A percentile compares a stretch with the other conserved stretches of the same genome.
Conservation (phyloP, 2,329 filamentous ascomycete genomes). For the Clonostachys rosea region DNA sequence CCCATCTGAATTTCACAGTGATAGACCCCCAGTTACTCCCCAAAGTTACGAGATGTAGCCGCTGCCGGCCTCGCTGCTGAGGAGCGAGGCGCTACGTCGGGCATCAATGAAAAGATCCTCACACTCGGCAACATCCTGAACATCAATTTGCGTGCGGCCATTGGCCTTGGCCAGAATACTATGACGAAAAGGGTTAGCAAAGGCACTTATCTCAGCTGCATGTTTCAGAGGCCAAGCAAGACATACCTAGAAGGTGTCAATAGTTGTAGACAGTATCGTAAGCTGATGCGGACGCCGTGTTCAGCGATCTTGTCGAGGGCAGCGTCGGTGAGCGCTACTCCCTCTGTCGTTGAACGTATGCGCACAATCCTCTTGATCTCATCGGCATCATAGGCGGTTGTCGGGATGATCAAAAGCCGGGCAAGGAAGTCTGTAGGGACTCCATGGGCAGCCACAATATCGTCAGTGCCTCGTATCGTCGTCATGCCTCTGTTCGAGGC, state of each 20-base stretch:
- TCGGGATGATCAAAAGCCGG: conserved; percentile 93
- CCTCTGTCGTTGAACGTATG: conserved; percentile 78
- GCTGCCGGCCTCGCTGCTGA: conserved; percentile 56
- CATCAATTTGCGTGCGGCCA: conserved; percentile 70
- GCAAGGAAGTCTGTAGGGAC: conserved; percentile 91
- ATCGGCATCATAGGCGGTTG: conserved; percentile 78
- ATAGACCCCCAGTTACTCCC: too few species aligned
- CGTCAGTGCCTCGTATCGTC: conserved; percentile 81
- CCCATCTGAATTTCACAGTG: too few species aligned
- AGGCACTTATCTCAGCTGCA: neutral
- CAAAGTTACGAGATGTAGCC: conserved; percentile 56
- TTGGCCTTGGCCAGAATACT: conserved; percentile 86
- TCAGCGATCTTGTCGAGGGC: conserved; percentile 84
- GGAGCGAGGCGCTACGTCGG: conserved; percentile 68
- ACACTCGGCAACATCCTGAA: conserved; percentile 74
- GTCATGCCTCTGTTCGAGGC: conserved; percentile 95
- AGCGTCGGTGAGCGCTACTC: conserved; percentile 71
- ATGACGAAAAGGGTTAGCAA: conserved; percentile 20
- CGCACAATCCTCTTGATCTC: conserved; percentile 93
- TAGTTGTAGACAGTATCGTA: conserved; percentile 90
- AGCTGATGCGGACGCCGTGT: conserved; percentile 81
- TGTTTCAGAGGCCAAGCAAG: conserved; percentile 3
- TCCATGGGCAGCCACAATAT: conserved; percentile 83
- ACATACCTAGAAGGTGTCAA: conserved; percentile 74
- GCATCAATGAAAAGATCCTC: conserved; percentile 83